These are phyloP conservation scores for Pythium insidiosum DNA, from an alignment of 352 stramenopile genomes.

Conservation along the genomic window DNA sequence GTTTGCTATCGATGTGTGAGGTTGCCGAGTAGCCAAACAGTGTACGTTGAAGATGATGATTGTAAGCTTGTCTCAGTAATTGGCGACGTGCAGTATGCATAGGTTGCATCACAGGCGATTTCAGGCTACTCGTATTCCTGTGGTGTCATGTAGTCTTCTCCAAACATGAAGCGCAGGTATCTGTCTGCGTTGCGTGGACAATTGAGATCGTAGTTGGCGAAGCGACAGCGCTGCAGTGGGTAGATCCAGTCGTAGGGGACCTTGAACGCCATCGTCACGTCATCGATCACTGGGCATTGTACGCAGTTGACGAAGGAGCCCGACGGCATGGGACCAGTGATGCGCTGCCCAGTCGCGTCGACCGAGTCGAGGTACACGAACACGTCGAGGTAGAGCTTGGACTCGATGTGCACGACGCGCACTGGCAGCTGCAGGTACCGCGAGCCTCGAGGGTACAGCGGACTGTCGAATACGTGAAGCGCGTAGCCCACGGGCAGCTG, in stretches of 20 bases:
- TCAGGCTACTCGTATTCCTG: too few relatives aligned
- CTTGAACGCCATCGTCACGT: slow-evolving; percentile 13
- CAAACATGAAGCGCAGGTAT: slow-evolving; percentile 23
- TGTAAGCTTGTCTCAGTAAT: too few relatives aligned
- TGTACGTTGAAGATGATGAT: too few relatives aligned
- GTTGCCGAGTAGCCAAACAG: not conserved
- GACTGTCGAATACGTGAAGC: slow-evolving; percentile 17
- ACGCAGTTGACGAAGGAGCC: slow-evolving; percentile 18
- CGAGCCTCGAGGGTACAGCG: slow-evolving; percentile 5
- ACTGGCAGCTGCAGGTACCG: slow-evolving; percentile 18
- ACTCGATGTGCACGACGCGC: slow-evolving; percentile 13
- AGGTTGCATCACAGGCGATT: too few relatives aligned
- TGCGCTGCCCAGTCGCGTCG: slow-evolving; percentile 1
- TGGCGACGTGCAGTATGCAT: too few relatives aligned
- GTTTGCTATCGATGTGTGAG: slow-evolving; percentile 45
- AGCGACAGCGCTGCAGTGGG: slow-evolving; percentile 14
- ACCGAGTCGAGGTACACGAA: slow-evolving; percentile 21
- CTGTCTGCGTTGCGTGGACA: slow-evolving; percentile 12
- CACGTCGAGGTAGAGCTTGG: slow-evolving; percentile 21
- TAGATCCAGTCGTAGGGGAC: slow-evolving; percentile 20
- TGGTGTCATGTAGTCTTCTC: slow-evolving; percentile 10
- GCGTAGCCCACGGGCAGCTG: slow-evolving; percentile 12
- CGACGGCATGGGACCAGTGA: slow-evolving; percentile 11
- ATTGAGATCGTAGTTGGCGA: slow-evolving; percentile 11
- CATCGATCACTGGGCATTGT: slow-evolving; percentile 10